These are phyloP conservation scores for Yamadazyma triangularis DNA, from an alignment of 1,139 yeast species.

Conservation along the genomic window DNA sequence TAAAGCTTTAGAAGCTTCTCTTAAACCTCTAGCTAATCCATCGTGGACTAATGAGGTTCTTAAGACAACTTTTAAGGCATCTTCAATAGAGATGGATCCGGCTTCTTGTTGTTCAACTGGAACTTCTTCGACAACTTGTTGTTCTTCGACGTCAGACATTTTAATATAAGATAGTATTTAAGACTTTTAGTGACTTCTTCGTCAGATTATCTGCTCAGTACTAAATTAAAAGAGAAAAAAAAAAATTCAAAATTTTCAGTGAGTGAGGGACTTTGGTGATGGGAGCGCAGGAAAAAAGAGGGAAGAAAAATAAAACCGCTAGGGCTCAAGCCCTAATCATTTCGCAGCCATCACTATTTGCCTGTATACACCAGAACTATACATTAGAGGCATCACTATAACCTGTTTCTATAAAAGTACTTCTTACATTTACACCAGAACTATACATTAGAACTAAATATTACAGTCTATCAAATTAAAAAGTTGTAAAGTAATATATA, in stretches of 20 bases:
- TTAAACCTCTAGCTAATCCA: conserved; percentile 99
- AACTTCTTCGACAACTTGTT: conserved; percentile 78
- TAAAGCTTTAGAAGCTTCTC: conserved; percentile 99
- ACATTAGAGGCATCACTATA: background rate
- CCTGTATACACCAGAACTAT: background rate
- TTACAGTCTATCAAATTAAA: background rate
- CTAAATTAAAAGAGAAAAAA: conserved; percentile 20
- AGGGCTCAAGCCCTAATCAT: background rate
- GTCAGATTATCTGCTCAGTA: conserved; percentile 85
- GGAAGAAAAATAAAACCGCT: background rate
- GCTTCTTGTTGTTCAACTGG: conserved; percentile 83
- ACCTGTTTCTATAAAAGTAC: background rate
- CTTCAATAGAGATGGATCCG: conserved; percentile 94
- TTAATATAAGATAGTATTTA: conserved; percentile 4
- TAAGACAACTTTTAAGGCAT: conserved; percentile 96
- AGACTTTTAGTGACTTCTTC: conserved; percentile 72
- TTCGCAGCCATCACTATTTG: no score
- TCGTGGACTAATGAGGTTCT: conserved; percentile 98
- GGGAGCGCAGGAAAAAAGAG: background rate
- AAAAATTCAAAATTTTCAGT: conserved; percentile 6
- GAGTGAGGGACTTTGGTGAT: no score
- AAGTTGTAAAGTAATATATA: no score
- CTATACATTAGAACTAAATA: background rate
- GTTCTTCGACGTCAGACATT: conserved; percentile 88
- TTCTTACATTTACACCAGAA: no score